Conservation (phyloP, 208 protist genomes). For the Phytomonas sp. region DNA sequence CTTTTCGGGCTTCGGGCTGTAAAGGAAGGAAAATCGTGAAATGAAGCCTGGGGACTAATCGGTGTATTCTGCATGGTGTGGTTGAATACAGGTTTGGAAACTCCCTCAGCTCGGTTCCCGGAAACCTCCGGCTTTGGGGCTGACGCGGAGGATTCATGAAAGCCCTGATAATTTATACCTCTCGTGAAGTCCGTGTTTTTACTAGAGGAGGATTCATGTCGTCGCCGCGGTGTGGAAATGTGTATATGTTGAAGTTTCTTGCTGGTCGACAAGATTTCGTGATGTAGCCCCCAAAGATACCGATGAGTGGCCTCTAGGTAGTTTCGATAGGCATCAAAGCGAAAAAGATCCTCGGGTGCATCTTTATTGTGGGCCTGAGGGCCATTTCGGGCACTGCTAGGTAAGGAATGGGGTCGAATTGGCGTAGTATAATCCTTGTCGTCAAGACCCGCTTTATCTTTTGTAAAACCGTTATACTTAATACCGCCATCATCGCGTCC, state of each 20-base stretch:
- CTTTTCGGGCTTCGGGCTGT: not conserved
- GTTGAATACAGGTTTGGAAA: not conserved
- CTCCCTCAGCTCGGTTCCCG: not conserved
- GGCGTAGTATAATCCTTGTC: not conserved
- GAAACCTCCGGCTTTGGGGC: not conserved
- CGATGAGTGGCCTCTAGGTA: not conserved
- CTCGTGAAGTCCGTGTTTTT: not conserved
- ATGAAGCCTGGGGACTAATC: not conserved
- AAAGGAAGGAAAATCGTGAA: not conserved
- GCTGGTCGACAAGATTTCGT: not conserved
- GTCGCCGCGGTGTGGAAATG: not conserved
- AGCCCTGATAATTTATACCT: not conserved
- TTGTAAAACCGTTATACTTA: not conserved
- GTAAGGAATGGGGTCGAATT: not conserved
- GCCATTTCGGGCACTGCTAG: not conserved
- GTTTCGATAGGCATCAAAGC: not conserved
- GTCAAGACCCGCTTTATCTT: not conserved
- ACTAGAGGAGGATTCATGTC: not conserved
- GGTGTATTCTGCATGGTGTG: not conserved
- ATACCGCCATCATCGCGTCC: not conserved
- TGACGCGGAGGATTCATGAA: not conserved
- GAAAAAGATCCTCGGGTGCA: not conserved
- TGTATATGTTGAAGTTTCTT: not conserved
- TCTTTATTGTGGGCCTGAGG: not conserved
- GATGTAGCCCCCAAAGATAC: not conserved